phyloP scores from a whole-genome alignment of 192 early-diverging fungal genomes.

The Coemansia guatemalensis region DNA sequence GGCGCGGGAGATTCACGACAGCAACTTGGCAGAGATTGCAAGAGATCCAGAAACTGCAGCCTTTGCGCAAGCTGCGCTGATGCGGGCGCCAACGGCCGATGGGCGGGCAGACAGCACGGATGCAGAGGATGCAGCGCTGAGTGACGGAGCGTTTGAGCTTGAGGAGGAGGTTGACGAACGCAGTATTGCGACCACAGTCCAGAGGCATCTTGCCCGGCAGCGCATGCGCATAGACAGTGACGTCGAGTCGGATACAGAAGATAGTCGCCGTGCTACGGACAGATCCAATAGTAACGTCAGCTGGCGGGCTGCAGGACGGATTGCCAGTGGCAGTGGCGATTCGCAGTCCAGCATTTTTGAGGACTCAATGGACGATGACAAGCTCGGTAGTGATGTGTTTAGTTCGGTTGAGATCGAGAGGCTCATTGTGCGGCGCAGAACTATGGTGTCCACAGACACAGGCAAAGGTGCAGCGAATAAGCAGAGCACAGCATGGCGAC shows the following conservation, averaged over 20 bases:
- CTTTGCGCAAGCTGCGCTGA: conserved; percentile 51
- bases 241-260: conserved; percentile 16
- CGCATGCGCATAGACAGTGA: conserved; percentile 27
- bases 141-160: conserved; percentile 21
- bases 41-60: conserved; percentile 54
- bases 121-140: conserved; percentile 14
- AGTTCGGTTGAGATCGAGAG: conserved; percentile 35
- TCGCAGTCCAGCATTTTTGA: conserved; percentile 7
- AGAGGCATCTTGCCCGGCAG: conserved; percentile 20
- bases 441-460: conserved; percentile 6
- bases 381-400: conserved; percentile 20
- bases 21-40: conserved; percentile 41
- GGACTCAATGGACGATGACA: not conserved
- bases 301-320: not conserved
- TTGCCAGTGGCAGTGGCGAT: not conserved
- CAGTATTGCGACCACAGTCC: conserved; percentile 16
- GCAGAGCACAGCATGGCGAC: conserved; percentile 6
- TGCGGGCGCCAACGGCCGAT: conserved; percentile 22
- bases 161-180: conserved; percentile 39
- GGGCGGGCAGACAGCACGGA: conserved; percentile 11
- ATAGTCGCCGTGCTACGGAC: not conserved
- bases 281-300: not conserved
- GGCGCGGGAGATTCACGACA: conserved; percentile 42
- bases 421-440: conserved; percentile 40
- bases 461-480: not conserved